Base-by-base conservation (phyloP, 805 yeast species). In the Wickerhamomyces ciferrii region DNA sequence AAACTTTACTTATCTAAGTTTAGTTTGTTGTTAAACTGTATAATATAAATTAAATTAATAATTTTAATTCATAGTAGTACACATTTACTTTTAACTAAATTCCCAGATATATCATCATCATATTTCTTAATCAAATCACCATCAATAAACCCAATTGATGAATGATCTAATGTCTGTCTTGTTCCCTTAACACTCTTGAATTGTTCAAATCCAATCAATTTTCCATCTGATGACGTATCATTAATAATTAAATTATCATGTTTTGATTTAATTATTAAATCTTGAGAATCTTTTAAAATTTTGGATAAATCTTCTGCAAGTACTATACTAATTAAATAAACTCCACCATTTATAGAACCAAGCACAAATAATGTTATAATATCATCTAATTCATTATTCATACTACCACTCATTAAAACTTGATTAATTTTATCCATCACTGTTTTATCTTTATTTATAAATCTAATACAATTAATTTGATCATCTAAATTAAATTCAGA, bases 1-100 rank as follows among this genome's bases (percentile, higher is more conserved):
- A 94, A 79, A 88, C 97, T 61, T 81, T 94, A 70, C 82, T 94
- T 70, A 94, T 94, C 67, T 91, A 83, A 66, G 52, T 37, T 15
- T 46, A 19, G 19, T 14, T 11, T 29, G 29, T 27, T 34, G 17
- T 24, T 34, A 15, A 23, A 34, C 19, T 25, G 29, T 25, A 25
- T 11, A 25, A 25, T 25, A 25, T 25, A 8, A 8, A 8, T 11
- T 8, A 8, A 8, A 25, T 25, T 7, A 29, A 9, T 13, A 29
- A 15, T 29, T 29, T 29, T 29, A 10, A 31, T 6, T n/a, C 25
- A 37, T 39, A 24, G 32, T 24, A 39, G 21, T 24, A 39, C 32
- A 27, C 42, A 39, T 18, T 39, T 25, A 3, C 7, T 11, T 3
- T 14, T 10, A n/a, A 39, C 42, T 13, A 29, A n/a, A 4, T 20